Base-by-base conservation (phyloP, 768 basidiomycete species). In the Paxillus rubicundulus region DNA sequence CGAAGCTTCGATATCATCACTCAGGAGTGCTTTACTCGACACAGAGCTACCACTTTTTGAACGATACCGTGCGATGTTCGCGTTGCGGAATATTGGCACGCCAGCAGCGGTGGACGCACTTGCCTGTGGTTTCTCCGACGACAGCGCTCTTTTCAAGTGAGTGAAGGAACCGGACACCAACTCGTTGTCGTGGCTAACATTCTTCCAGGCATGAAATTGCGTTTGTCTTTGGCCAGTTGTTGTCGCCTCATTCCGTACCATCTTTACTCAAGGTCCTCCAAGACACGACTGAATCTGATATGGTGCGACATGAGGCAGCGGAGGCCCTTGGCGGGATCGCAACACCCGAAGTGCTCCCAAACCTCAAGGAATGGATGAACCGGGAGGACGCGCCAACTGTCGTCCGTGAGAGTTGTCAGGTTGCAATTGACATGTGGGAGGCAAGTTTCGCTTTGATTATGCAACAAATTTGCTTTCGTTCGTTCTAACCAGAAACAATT, bases 281-380 rank as follows among this genome's bases (percentile, higher is more conserved):
- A 57, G 74, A 93, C 58, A 50, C 67, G 2, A 65, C 72, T 2
- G 97, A 98, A 70, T 86, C 86, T 10, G 92, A 94, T 51, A 98
- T 99, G 96, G 97, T 99, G 9, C 83, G 97, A 30, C 97, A 99
- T 61, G 97, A 99, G 70, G 97, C 96, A 21, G 97, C 97, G 4
- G 97, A 99, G 70, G 97, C 97, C 7, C 80, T 99, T 0, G 97
- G 97, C n/a, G 92, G 96, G 5, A 98, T 99, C 51, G 95, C 87
- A 24, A 92, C 88, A 2, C 90, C 92, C 0, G 93, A 96, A 49
- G 94, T 97, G 4, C 77, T 98, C 32, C 86, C 89, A 1, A 80
- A 93, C 57, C 73, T 99, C 34, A 82, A 84, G 58, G 89, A 94
- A 67, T 97, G 92, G 86, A 84, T 88, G 77, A 71, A 69, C 20